Percentiles rank a stretch among this genome's conserved stretches.
These are phyloP conservation scores for Chromosphaera perkinsii DNA, from an alignment of 208 protist species.

Conservation along the genomic window DNA sequence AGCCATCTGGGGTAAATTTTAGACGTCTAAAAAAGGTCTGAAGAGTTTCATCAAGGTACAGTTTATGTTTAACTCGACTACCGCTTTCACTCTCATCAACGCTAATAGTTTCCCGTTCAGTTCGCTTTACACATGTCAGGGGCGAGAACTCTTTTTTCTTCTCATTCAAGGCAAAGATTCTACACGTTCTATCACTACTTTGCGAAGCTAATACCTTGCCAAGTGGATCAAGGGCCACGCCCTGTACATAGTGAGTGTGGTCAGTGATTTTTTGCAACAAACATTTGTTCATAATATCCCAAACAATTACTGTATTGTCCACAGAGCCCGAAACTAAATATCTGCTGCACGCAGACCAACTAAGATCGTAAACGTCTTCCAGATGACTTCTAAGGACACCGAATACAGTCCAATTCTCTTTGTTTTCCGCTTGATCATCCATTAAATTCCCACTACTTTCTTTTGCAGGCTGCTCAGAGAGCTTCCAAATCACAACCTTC, in stretches of 20 bases:
- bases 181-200: conserved; percentile 35
- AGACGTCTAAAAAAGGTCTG: conserved; percentile 31
- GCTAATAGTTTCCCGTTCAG: neutral
- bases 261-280: conserved; percentile 27
- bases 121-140: neutral
- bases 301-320: conserved; percentile 51
- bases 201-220: conserved; percentile 38
- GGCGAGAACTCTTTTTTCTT: neutral
- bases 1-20: conserved; percentile 31
- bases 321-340: conserved; percentile 44
- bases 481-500: conserved; percentile 21
- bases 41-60: conserved; percentile 27
- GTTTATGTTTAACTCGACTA: neutral
- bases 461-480: neutral
- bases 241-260: conserved; percentile 49
- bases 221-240: conserved; percentile 49
- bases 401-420: conserved; percentile 18
- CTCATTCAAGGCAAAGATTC: neutral
- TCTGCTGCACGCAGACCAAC: conserved; percentile 38
- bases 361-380: conserved; percentile 46
- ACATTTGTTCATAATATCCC: conserved; percentile 23
- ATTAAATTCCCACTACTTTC: neutral
- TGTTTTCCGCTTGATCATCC: neutral
- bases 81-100: neutral
- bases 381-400: conserved; percentile 20